phyloP scores from a whole-genome alignment of 1,284 basidiomycete genomes.

The Apiotrichum montevideense region DNA sequence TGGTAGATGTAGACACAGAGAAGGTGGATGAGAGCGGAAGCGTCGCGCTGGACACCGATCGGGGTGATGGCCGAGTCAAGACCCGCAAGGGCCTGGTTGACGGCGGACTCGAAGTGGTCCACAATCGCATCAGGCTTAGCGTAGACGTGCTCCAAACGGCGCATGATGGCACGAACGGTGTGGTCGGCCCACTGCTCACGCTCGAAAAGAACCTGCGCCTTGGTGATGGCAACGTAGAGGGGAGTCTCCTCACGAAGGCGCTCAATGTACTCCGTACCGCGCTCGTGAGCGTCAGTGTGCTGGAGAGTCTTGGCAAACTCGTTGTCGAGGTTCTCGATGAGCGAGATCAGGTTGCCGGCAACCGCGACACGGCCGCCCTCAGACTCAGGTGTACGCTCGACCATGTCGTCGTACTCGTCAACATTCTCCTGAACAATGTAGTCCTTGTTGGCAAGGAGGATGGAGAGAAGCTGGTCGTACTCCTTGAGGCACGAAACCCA shows the following conservation, averaged over 20 bases:
- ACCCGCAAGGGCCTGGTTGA: slow-evolving; percentile 48
- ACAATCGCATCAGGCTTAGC: slow-evolving; percentile 96
- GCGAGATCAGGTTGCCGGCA: slow-evolving; percentile 86
- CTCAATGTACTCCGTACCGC: slow-evolving; percentile 93
- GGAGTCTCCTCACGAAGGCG: slow-evolving; percentile 90
- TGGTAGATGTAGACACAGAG: slow-evolving; percentile 93
- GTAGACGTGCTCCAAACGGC: slow-evolving; percentile 95
- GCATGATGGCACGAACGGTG: slow-evolving; percentile 83
- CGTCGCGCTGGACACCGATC: slow-evolving; percentile 56
- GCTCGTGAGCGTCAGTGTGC: slow-evolving; percentile 88
- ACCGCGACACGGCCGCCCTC: slow-evolving; percentile 50
- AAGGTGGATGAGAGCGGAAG: slow-evolving; percentile 64
- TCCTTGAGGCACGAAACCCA: slow-evolving; percentile 85
- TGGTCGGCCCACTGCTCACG: slow-evolving; percentile 66
- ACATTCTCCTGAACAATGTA: slow-evolving; percentile 79
- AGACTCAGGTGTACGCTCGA: slow-evolving; percentile 69
- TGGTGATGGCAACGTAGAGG: slow-evolving; percentile 87
- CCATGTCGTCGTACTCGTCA: slow-evolving; percentile 86
- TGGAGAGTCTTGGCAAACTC: slow-evolving; percentile 98
- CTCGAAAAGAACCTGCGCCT: slow-evolving; percentile 88
- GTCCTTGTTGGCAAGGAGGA: slow-evolving; percentile 60
- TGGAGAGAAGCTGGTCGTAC: slow-evolving; percentile 76
- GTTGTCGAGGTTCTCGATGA: slow-evolving; percentile 93
- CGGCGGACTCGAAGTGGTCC: slow-evolving; percentile 74
- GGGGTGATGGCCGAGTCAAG: slow-evolving; percentile 58